Percentiles rank a stretch among this genome's conserved stretches.
These are phyloP conservation scores for Ilex asprella DNA, from an alignment of 257 asterid species.

Conservation along the genomic window DNA sequence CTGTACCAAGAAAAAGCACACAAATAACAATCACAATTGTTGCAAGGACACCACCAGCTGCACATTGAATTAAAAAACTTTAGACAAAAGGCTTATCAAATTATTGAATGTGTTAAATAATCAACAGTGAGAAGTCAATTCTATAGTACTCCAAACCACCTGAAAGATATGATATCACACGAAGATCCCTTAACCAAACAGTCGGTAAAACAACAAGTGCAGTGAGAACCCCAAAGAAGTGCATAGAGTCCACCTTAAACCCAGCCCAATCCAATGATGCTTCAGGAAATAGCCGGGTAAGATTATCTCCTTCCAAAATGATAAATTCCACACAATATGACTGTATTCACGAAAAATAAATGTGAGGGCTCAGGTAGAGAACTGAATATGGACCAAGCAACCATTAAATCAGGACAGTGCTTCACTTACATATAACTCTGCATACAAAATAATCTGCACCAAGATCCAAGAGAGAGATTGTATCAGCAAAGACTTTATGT, in stretches of 20 bases:
- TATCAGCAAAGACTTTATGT: not conserved
- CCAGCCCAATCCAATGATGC: conserved; percentile 43
- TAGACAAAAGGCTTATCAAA: not conserved
- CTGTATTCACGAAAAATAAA: conserved; percentile 31
- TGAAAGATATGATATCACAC: conserved; percentile 73
- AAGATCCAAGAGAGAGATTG: conserved; percentile 4
- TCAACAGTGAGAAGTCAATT: not conserved
- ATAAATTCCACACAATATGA: conserved; percentile 72
- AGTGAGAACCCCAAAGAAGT: conserved; percentile 47
- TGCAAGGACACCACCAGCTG: conserved; percentile 78
- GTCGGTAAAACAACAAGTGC: conserved; percentile 64
- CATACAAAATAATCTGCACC: conserved; percentile 69
- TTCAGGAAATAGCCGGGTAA: conserved; percentile 63
- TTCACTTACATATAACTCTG: conserved; percentile 73
- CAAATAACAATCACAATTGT: conserved; percentile 47
- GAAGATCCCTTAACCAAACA: conserved; percentile 74
- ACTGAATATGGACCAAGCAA: not conserved
- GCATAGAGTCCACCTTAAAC: conserved; percentile 51
- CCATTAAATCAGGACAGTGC: not conserved
- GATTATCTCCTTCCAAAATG: conserved; percentile 80
- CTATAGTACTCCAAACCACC: conserved; percentile 24
- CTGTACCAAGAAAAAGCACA: conserved; percentile 43
- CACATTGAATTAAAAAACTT: conserved; percentile 5
- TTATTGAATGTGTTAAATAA: conserved; percentile 3
- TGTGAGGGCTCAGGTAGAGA: conserved; percentile 10